These are phyloP conservation scores for Aphanomyces astaci DNA, from an alignment of 352 stramenopile species.

Conservation along the genomic window DNA sequence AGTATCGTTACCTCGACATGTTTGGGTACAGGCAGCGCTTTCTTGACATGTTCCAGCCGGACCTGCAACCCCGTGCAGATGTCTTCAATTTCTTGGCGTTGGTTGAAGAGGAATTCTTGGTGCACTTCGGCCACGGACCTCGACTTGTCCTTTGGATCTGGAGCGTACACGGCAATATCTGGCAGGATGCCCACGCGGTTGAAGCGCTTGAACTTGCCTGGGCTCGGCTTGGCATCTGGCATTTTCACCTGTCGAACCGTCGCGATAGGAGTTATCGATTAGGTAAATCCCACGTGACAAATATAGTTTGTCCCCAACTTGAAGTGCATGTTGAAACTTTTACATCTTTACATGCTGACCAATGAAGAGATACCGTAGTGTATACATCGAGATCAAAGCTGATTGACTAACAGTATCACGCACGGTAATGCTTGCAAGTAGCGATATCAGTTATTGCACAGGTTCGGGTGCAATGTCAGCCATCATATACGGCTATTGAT, in stretches of 20 bases:
- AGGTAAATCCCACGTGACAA: background rate
- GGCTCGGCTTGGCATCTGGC: background rate
- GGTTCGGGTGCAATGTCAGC: no score
- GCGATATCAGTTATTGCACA: no score
- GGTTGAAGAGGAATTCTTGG: background rate
- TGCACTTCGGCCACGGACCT: background rate
- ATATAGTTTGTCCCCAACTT: no score
- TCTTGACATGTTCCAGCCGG: constrained; percentile 5
- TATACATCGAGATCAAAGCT: no score
- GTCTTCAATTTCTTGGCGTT: background rate
- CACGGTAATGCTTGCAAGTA: no score
- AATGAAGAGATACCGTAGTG: no score
- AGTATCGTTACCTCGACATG: background rate
- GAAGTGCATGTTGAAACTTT: no score
- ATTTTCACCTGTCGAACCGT: background rate
- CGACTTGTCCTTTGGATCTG: background rate
- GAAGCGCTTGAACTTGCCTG: constrained; percentile 4
- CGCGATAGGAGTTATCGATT: background rate
- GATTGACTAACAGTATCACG: no score
- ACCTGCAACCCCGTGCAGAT: constrained; percentile 5
- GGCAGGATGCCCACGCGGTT: constrained; percentile 1
- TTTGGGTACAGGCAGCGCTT: background rate
- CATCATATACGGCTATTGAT: no score
- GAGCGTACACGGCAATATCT: background rate
- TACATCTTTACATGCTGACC: no score